phyloP scores from a whole-genome alignment of 176 grass and related monocot species.

The Zoysia pacifica region DNA sequence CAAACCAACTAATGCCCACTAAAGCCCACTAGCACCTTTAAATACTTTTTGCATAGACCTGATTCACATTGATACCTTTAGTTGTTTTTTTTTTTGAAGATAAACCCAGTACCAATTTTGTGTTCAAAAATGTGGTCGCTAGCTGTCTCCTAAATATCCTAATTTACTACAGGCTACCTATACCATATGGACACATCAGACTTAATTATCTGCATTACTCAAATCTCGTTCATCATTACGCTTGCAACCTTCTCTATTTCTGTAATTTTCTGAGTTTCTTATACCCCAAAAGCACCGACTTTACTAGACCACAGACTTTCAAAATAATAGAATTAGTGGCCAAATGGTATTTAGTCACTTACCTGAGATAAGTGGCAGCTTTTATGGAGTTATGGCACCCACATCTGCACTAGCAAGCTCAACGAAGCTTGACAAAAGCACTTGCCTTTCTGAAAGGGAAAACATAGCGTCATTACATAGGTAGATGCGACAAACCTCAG shows the following conservation, averaged over 20 bases:
- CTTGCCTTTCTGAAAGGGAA: neutral
- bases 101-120: neutral
- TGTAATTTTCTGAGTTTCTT: too few species aligned
- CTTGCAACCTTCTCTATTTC: too few species aligned
- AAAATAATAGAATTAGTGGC: too few species aligned
- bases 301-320: too few species aligned
- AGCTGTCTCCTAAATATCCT: too few species aligned
- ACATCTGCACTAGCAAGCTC: conserved; percentile 15
- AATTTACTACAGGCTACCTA: too few species aligned
- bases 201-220: too few species aligned
- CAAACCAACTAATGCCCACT: conserved; percentile 3
- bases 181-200: too few species aligned
- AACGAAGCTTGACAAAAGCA: conserved; percentile 25
- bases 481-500: conserved; percentile 43
- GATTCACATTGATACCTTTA: too few species aligned
- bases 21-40: neutral
- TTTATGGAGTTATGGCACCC: neutral
- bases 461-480: conserved; percentile 1
- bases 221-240: too few species aligned
- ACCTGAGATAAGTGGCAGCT: neutral
- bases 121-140: too few species aligned
- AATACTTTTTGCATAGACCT: neutral
- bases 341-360: conserved; percentile 8
- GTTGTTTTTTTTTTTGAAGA: neutral
- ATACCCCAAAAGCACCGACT: too few species aligned